A percentile compares a stretch with the other conserved stretches of the same genome.
These are phyloP conservation scores for Psidium friedrichsthalianum DNA, from an alignment of 345 rosid species.

Conservation along the genomic window DNA sequence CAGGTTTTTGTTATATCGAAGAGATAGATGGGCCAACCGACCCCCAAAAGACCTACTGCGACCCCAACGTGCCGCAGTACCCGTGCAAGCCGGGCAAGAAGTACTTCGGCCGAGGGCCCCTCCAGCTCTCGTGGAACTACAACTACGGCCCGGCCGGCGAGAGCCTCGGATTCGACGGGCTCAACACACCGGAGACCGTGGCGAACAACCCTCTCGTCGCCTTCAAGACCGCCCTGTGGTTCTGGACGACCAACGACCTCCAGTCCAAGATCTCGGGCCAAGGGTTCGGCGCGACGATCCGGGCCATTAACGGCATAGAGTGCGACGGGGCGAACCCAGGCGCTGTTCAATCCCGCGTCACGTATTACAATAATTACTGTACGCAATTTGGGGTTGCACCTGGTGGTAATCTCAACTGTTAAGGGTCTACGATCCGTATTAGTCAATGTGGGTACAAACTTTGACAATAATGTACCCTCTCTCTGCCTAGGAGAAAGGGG, in stretches of 20 bases:
- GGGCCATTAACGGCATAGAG: slow-evolving; percentile 37
- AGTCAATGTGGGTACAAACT: background rate
- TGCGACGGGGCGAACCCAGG: slow-evolving; percentile 23
- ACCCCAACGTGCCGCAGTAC: background rate
- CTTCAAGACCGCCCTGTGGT: slow-evolving; percentile 41
- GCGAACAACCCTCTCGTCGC: slow-evolving; percentile 22
- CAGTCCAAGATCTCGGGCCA: slow-evolving; percentile 16
- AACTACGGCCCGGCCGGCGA: slow-evolving; percentile 46
- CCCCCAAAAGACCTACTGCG: slow-evolving; percentile 13
- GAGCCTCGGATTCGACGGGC: slow-evolving; percentile 16
- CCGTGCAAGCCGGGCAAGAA: slow-evolving; percentile 19
- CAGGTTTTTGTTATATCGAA: slow-evolving; percentile 17
- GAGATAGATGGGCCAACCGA: slow-evolving; percentile 1
- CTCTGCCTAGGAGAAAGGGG: background rate
- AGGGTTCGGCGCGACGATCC: slow-evolving; percentile 46
- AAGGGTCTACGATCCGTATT: background rate
- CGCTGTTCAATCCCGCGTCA: slow-evolving; percentile 19
- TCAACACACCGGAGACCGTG: slow-evolving; percentile 29
- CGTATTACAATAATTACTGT: slow-evolving; percentile 30
- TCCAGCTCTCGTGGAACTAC: slow-evolving; percentile 43
- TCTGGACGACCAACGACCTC: slow-evolving; percentile 36
- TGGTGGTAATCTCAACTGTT: background rate
- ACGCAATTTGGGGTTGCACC: background rate
- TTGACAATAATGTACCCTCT: background rate
- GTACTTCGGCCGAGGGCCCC: slow-evolving; percentile 51